Conservation (phyloP, 495 filamentous ascomycete species). For the Hypoxylon intermedium region DNA sequence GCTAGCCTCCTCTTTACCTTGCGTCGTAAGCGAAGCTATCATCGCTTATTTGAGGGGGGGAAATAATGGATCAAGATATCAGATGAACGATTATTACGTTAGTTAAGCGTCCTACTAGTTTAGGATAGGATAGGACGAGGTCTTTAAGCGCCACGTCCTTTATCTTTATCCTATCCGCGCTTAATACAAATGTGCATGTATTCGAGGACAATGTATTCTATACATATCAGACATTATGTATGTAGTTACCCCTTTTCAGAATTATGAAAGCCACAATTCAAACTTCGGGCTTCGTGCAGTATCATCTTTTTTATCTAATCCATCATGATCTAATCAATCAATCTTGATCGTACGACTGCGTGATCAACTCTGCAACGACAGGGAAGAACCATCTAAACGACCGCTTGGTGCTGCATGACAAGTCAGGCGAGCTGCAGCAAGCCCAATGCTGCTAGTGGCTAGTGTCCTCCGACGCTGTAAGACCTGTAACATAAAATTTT, state of each 20-base stretch:
- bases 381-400: constrained; percentile 21
- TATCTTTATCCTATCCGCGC: too few species aligned
- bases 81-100: background rate
- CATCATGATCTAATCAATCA: constrained; percentile 40
- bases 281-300: constrained; percentile 3
- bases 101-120: constrained; percentile 3
- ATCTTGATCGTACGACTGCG: constrained; percentile 35
- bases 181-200: too few species aligned
- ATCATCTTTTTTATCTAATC: constrained; percentile 40
- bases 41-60: background rate
- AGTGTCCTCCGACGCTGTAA: constrained; percentile 19
- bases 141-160: too few species aligned
- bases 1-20: background rate
- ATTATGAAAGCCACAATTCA: background rate
- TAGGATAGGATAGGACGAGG: too few species aligned
- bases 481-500: constrained; percentile 14
- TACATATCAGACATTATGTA: background rate
- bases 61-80: constrained; percentile 8
- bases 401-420: constrained; percentile 18
- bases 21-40: constrained; percentile 14
- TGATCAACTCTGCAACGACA: constrained; percentile 16
- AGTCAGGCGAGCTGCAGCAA: constrained; percentile 30
- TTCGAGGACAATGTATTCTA: background rate
- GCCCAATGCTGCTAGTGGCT: constrained; percentile 10
- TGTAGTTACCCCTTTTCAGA: background rate